Base-by-base conservation (phyloP, 2,329 filamentous ascomycete genomes). In the Beauveria rudraprayagi region DNA sequence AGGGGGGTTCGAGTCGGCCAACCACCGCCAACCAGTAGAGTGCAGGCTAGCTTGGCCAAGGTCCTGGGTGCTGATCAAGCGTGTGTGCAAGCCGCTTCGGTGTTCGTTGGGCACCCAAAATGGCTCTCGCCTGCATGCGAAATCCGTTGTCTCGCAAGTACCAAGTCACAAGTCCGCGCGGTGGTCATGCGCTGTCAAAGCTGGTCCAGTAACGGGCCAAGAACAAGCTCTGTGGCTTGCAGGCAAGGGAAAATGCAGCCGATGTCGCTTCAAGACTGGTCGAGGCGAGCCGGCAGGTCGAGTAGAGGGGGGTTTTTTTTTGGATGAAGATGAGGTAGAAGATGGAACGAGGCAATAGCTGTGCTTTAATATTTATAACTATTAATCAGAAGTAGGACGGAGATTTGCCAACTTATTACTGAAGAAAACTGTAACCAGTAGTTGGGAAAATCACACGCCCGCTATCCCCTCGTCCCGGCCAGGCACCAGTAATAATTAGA, bases 61-160 rank as follows among this genome's bases (percentile, higher is more conserved):
- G 11, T 22, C 22, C 22, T 10, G 30, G 30, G 11, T 34, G 10
- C 30, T 34, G 30, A 34, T 34, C 3, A 34, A 34, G 30, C 30
- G 30, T 14, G 30, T 14, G 10, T 14, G 10, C 30, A 34, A 34
- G 30, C 43, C 22, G 44, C 11, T 50, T 52, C 17, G 24, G 47
- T 47, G 19, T 40, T 37, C 28, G 57, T 60, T 60, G 57, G 57
- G 57, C 57, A 60, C 34, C 56, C 40, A 40, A 46, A 34, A 59
- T 19, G 47, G 48, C 30, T 48, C 30, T 48, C 28, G 22, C 44
- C 30, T 28, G 56, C 56, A 59, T 52, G 26, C 44, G 19, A 26
- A 26, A 22, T 22, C 22, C 24, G 4, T 22, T 44, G 47, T 44
- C 47, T 56, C 53, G 53, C 7, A 44, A n/a, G 53, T 16, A 8